Evolutionary conservation across 2,329 filamentous ascomycete genomes (phyloP).

Genomic region (Malbranchea zuffiana): DNA sequence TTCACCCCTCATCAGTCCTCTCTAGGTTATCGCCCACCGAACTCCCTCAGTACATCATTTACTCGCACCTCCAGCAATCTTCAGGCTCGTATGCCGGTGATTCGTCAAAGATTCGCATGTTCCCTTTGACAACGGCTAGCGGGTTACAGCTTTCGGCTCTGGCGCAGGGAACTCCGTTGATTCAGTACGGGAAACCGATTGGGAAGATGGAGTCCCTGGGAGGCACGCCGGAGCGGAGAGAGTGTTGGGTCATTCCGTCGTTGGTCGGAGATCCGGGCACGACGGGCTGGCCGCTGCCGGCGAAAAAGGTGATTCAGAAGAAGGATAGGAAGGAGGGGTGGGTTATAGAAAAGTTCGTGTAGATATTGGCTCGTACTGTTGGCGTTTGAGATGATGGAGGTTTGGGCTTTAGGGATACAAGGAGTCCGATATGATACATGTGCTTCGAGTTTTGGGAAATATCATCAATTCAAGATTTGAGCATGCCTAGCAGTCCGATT

Average conservation of each 20-base stretch:
- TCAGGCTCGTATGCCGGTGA: conserved; percentile 44
- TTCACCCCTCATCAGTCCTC: conserved; percentile 77
- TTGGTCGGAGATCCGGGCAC: conserved; percentile 58
- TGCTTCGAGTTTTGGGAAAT: too few species aligned
- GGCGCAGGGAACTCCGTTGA: conserved; percentile 71
- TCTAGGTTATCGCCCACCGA: conserved; percentile 57
- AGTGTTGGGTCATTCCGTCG: conserved; percentile 75
- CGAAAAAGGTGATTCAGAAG: conserved; percentile 72
- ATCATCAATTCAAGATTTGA: too few species aligned
- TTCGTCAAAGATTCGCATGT: conserved; percentile 72
- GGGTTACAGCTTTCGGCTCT: conserved; percentile 65
- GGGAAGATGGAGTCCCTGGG: conserved; percentile 57
- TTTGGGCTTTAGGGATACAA: too few species aligned
- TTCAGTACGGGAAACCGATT: conserved; percentile 81
- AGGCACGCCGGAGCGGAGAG: conserved; percentile 44
- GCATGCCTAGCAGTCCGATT: too few species aligned
- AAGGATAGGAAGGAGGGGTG: conserved; percentile 63
- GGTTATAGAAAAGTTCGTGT: conserved; percentile 51
- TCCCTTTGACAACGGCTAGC: conserved; percentile 69
- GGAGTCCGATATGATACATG: too few species aligned
- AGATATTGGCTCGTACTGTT: too few species aligned
- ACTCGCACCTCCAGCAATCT: conserved; percentile 68
- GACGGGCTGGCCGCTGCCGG: conserved; percentile 72
- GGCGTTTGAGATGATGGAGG: too few species aligned
- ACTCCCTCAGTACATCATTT: conserved; percentile 79